phyloP scores from a whole-genome alignment of 1,139 yeast species.

The Neolecta irregularis region DNA sequence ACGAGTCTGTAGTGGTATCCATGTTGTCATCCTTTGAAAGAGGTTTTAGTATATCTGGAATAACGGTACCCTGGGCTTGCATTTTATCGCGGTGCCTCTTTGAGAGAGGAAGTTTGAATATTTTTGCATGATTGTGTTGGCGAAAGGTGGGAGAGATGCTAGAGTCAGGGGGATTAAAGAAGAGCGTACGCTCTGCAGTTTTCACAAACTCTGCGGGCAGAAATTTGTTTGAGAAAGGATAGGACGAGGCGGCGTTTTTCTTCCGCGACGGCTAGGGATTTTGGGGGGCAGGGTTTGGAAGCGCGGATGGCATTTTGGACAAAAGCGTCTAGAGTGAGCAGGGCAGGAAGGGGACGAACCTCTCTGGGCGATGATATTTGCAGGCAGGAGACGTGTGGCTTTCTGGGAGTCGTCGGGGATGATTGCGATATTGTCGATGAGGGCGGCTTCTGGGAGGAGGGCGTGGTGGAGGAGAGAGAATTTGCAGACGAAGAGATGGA shows the following conservation, averaged over 20 bases:
- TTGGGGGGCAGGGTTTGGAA: too few species aligned
- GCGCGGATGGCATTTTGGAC: too few species aligned
- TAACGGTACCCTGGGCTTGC: conserved; percentile 13
- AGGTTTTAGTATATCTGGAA: conserved; percentile 10
- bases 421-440: conserved; percentile 48
- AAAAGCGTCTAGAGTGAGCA: too few species aligned
- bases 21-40: conserved; percentile 15
- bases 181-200: conserved; percentile 62
- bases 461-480: conserved; percentile 78
- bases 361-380: conserved; percentile 8
- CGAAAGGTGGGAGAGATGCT: conserved; percentile 72
- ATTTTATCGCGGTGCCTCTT: conserved; percentile 47
- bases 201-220: conserved; percentile 75
- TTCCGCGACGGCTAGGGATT: too few species aligned
- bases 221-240: conserved; percentile 56
- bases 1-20: conserved; percentile 16
- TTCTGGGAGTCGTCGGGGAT: conserved; percentile 19
- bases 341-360: conserved; percentile 7
- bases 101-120: conserved; percentile 71
- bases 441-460: conserved; percentile 58
- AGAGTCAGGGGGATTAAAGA: neutral
- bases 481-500: conserved; percentile 64
- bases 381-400: too few species aligned
- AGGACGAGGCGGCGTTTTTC: conserved; percentile 69
- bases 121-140: conserved; percentile 86